Evolutionary conservation across 352 stramenopile species (phyloP).

Genomic region (Globisporangium apiculatum): DNA sequence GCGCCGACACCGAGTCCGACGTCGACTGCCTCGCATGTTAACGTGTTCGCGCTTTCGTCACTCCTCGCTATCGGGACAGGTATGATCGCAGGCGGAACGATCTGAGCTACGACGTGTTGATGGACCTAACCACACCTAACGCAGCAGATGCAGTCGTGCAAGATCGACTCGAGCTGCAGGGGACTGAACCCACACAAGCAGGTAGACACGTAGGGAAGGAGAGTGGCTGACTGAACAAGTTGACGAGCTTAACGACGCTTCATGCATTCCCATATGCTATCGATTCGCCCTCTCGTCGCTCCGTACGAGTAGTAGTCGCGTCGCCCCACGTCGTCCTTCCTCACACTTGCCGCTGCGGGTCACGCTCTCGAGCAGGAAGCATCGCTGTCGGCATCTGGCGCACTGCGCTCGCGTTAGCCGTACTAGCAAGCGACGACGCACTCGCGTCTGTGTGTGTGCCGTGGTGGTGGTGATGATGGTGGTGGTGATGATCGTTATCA

Average conservation of each 20-base stretch:
- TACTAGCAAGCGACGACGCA: too few species aligned
- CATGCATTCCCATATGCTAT: too few species aligned
- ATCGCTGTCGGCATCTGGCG: neutral
- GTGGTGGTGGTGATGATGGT: neutral
- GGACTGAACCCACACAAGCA: too few species aligned
- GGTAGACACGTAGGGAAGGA: too few species aligned
- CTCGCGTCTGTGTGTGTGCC: neutral
- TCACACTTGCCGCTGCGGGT: neutral
- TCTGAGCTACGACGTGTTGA: neutral
- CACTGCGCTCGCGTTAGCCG: neutral
- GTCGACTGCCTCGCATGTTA: neutral
- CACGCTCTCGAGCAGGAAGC: neutral
- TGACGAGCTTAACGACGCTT: too few species aligned
- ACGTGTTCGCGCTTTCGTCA: neutral
- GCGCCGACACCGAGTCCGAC: neutral
- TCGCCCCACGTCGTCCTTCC: neutral
- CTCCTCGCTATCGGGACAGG: neutral
- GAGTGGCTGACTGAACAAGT: too few species aligned
- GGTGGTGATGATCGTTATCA: neutral
- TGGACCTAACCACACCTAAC: too few species aligned
- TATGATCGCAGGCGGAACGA: neutral
- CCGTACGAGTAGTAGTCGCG: too few species aligned
- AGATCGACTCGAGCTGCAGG: too few species aligned
- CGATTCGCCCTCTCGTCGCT: too few species aligned
- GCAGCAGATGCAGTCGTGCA: too few species aligned